Percentiles rank a stretch among this genome's conserved stretches.
Conservation (phyloP, 345 rosid genomes). For the Eucalyptus tenuipes region DNA sequence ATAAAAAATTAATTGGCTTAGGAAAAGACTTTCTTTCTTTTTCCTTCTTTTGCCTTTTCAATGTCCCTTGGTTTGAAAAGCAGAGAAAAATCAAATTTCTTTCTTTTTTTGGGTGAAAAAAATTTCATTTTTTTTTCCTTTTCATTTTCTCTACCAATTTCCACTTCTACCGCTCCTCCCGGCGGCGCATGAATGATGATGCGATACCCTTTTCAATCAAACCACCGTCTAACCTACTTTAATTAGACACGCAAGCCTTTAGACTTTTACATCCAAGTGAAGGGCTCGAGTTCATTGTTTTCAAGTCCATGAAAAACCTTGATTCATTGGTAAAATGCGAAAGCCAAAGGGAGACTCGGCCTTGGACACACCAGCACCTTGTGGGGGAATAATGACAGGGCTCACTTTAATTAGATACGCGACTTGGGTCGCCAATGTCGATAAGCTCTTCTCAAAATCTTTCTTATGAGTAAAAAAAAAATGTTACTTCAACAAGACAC, state of each 20-base stretch:
- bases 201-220: not conserved
- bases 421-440: rapidly evolving
- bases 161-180: not conserved
- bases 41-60: not conserved
- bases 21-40: not conserved
- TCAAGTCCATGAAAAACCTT: not conserved
- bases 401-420: rapidly evolving
- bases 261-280: not conserved
- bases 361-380: not conserved
- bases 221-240: not conserved
- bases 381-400: not conserved
- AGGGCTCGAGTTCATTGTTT: not conserved
- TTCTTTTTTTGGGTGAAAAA: not conserved
- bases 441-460: not conserved
- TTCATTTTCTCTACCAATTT: not conserved
- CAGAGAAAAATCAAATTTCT: not conserved
- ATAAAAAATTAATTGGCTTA: not conserved
- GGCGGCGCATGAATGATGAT: not conserved
- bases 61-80: not conserved
- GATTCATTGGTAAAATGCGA: not conserved
- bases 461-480: not conserved
- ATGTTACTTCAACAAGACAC: not conserved
- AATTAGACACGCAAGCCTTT: not conserved
- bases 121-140: not conserved
- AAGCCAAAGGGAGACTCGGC: not conserved